Conservation (phyloP, 106 monocot genomes). For the Amphibolis antarctica region DNA sequence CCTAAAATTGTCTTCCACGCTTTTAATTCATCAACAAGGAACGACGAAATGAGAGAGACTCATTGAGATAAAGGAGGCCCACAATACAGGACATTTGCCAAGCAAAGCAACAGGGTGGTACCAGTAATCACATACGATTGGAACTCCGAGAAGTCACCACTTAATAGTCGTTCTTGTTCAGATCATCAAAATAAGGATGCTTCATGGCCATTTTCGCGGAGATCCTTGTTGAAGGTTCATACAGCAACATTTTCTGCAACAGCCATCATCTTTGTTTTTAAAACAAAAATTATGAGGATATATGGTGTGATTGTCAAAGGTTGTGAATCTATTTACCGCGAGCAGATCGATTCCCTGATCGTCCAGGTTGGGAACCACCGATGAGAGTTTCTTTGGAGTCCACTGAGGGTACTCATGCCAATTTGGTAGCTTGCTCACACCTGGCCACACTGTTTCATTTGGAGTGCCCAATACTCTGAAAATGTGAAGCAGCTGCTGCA, state of each 20-base stretch:
- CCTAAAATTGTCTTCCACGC: too few relatives aligned
- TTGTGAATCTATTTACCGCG: conserved; percentile 27
- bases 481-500: conserved; percentile 90
- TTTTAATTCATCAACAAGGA: too few relatives aligned
- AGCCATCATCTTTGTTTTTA: not conserved
- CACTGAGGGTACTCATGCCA: conserved; percentile 97
- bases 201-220: conserved; percentile 80
- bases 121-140: too few relatives aligned
- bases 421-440: conserved; percentile 66
- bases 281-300: not conserved
- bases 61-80: too few relatives aligned
- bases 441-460: conserved; percentile 85
- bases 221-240: conserved; percentile 70
- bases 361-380: conserved; percentile 48
- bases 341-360: conserved; percentile 61
- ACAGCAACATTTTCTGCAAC: conserved; percentile 75
- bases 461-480: conserved; percentile 90
- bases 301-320: not conserved
- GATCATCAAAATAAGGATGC: conserved; percentile 72
- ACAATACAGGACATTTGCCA: too few relatives aligned
- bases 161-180: conserved; percentile 44
- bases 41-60: too few relatives aligned
- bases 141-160: too few relatives aligned
- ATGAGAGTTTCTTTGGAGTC: conserved; percentile 40
- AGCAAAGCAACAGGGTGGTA: too few relatives aligned